These are phyloP conservation scores for Penicillium turbatum DNA, from an alignment of 495 filamentous ascomycete species.

Conservation along the genomic window DNA sequence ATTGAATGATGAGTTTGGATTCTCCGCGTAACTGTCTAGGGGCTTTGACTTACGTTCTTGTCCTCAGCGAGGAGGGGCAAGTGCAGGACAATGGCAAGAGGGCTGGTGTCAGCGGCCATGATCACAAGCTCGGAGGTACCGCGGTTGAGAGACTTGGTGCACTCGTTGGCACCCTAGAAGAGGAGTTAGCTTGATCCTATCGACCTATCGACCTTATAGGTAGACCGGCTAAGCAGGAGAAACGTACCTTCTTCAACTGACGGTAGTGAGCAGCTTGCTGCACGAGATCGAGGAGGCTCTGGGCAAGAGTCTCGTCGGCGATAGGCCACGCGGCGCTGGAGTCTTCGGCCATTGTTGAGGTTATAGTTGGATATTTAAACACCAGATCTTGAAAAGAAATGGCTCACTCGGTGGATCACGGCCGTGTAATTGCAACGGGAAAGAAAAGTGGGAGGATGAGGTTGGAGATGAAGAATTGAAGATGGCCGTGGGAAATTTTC, in stretches of 20 bases:
- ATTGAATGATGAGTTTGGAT: neutral
- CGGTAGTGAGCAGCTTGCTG: slow-evolving; percentile 82
- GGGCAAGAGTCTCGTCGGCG: slow-evolving; percentile 77
- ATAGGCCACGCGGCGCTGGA: slow-evolving; percentile 71
- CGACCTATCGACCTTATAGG: no score
- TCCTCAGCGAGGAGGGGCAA: slow-evolving; percentile 83
- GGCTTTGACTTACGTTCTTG: slow-evolving; percentile 54
- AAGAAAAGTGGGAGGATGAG: slow-evolving; percentile 2
- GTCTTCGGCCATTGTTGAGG: slow-evolving; percentile 39
- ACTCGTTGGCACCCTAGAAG: slow-evolving; percentile 50
- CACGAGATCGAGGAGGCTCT: slow-evolving; percentile 76
- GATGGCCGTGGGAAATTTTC: slow-evolving; percentile 15
- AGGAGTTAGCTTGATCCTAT: no score
- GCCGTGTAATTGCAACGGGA: slow-evolving; percentile 28
- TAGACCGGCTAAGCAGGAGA: no score
- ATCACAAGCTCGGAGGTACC: slow-evolving; percentile 90
- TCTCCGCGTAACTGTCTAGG: neutral
- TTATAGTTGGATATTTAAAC: slow-evolving; percentile 10
- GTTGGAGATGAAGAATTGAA: slow-evolving; percentile 8
- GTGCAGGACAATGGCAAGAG: slow-evolving; percentile 88
- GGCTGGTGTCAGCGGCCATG: slow-evolving; percentile 41
- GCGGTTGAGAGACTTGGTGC: slow-evolving; percentile 84
- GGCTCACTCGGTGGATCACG: slow-evolving; percentile 47
- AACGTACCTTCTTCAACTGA: slow-evolving; percentile 69
- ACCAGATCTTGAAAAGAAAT: slow-evolving; percentile 27